These are phyloP conservation scores for Termitomyces sp. DNA, from an alignment of 1,284 basidiomycete genomes.

Conservation along the genomic window DNA sequence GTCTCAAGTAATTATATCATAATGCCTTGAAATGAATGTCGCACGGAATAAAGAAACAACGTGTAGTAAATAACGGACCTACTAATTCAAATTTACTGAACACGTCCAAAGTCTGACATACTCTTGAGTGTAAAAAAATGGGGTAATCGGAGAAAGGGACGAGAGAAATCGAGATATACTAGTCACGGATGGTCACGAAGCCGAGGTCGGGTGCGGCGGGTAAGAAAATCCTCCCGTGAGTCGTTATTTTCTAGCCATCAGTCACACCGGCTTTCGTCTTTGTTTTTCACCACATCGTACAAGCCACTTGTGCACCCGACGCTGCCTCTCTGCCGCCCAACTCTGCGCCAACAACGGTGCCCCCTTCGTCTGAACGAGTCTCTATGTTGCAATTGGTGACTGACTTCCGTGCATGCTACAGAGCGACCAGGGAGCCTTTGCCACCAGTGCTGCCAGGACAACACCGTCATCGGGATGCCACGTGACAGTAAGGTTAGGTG, in stretches of 20 bases:
- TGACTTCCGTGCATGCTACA: background rate
- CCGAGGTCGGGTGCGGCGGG: constrained; percentile 10
- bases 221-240: constrained; percentile 8
- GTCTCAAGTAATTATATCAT: background rate
- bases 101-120: background rate
- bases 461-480: constrained; percentile 17
- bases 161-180: constrained; percentile 9
- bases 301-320: constrained; percentile 1
- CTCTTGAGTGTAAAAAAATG: background rate
- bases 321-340: background rate
- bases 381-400: constrained; percentile 1
- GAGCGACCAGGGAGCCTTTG: background rate
- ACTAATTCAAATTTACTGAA: background rate
- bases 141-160: constrained; percentile 6
- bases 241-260: constrained; percentile 19
- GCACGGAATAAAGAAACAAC: background rate
- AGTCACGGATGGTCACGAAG: constrained; percentile 20
- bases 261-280: constrained; percentile 19
- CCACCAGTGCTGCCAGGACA: constrained; percentile 11
- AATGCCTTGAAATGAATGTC: too few species aligned
- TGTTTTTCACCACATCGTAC: constrained; percentile 19
- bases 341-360: background rate
- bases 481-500: constrained; percentile 33
- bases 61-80: background rate
- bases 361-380: background rate